These are phyloP conservation scores for Rosa chinensis DNA, from an alignment of 306 rosid species.

Conservation along the genomic window DNA sequence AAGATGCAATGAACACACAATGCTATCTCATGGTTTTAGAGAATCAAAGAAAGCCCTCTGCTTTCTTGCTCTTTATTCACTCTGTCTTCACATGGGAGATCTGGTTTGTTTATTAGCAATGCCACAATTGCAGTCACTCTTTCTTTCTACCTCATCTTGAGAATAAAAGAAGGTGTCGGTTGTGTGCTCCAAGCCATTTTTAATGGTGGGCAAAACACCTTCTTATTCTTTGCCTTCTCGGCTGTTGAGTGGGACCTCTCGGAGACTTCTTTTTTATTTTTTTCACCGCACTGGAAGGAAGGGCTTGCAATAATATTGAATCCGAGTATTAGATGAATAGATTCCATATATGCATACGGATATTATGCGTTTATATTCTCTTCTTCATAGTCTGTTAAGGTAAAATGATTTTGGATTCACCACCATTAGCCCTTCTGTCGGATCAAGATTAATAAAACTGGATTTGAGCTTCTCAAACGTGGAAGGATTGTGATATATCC, in stretches of 20 bases:
- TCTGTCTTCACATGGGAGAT: slow-evolving; percentile 27
- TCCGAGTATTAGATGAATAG: background rate
- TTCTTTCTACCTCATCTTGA: background rate
- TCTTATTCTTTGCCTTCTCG: background rate
- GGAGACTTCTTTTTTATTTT: background rate
- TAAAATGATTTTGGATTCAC: background rate
- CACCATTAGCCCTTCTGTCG: background rate
- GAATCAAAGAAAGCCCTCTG: background rate
- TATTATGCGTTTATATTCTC: background rate
- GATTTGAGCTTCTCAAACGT: background rate
- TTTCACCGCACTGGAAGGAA: background rate
- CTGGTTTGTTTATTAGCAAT: background rate
- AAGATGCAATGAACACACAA: slow-evolving; percentile 28
- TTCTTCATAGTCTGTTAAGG: background rate
- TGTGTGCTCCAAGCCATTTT: slow-evolving; percentile 22
- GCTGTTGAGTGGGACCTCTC: slow-evolving; percentile 11
- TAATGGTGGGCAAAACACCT: slow-evolving; percentile 15
- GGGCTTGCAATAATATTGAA: background rate
- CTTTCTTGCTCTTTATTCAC: slow-evolving; percentile 2
- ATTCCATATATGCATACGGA: background rate
- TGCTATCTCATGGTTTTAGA: slow-evolving; percentile 13
- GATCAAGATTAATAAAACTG: background rate
- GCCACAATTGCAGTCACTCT: background rate
- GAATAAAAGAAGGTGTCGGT: slow-evolving; percentile 37
- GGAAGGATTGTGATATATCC: background rate